A percentile compares a stretch with the other conserved stretches of the same genome.
phyloP scores from a whole-genome alignment of 495 filamentous ascomycete genomes.

The Neurospora sp. region DNA sequence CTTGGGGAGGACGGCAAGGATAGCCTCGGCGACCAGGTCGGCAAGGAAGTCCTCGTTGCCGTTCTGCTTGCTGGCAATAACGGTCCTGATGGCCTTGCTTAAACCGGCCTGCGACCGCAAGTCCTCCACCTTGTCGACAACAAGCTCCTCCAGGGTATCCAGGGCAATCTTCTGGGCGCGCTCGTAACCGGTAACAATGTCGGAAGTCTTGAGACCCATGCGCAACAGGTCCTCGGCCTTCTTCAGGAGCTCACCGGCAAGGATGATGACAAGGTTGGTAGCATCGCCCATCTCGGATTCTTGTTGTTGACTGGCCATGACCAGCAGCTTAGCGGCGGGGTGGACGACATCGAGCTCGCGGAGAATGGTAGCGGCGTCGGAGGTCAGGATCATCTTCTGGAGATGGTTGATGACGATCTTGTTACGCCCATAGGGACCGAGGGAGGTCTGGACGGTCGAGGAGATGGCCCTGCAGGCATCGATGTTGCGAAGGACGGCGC shows the following conservation, averaged over 20 bases:
- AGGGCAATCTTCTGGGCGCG: slow-evolving; percentile 83
- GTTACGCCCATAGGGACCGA: slow-evolving; percentile 96
- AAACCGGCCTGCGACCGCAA: slow-evolving; percentile 69
- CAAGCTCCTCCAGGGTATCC: slow-evolving; percentile 75
- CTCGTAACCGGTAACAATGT: slow-evolving; percentile 93
- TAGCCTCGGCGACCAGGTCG: slow-evolving; percentile 79
- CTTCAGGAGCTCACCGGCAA: slow-evolving; percentile 92
- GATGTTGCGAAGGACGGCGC: slow-evolving; percentile 95
- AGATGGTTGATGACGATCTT: slow-evolving; percentile 99
- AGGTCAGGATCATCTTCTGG: slow-evolving; percentile 98
- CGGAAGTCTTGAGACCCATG: slow-evolving; percentile 92
- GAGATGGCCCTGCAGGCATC: slow-evolving; percentile 96
- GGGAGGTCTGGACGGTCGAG: slow-evolving; percentile 88
- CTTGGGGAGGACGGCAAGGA: slow-evolving; percentile 89
- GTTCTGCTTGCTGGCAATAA: slow-evolving; percentile 92
- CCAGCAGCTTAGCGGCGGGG: slow-evolving; percentile 94
- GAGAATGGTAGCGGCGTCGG: slow-evolving; percentile 93
- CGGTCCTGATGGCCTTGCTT: slow-evolving; percentile 90
- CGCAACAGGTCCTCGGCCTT: slow-evolving; percentile 94
- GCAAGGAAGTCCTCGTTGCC: slow-evolving; percentile 85
- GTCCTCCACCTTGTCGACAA: slow-evolving; percentile 81
- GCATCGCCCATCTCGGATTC: slow-evolving; percentile 98
- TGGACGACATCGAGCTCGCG: slow-evolving; percentile 97
- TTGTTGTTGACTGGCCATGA: slow-evolving; percentile 99
- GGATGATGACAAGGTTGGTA: slow-evolving; percentile 92